Base-by-base conservation (phyloP, 1,284 basidiomycete genomes). In the Sanghuangporus sanghuang region DNA sequence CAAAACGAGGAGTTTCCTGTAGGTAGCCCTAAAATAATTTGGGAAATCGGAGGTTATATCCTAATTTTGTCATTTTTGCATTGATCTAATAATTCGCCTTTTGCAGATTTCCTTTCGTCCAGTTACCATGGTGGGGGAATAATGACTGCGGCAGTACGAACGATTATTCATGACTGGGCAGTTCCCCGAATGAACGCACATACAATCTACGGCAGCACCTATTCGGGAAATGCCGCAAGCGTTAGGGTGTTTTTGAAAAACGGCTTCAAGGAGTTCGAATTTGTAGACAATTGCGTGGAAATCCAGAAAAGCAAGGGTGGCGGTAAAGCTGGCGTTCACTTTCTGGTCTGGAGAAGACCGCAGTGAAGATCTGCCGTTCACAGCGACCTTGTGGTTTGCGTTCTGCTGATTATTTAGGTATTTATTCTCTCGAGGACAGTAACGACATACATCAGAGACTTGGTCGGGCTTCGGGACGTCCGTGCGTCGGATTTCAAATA, bases 61-160 rank as follows among this genome's bases (percentile, higher is more conserved):
- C 44, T n/a, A n/a, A 18, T 1, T 32, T 44, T 32, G 23, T n/a
- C 23, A 12, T 53, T 21, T 39, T 8, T 12, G 42, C 5, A 27
- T 27, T 32, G 21, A 2, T 53, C 36, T 23, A 52, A 32, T 38
- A 40, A 53, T 4, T 36, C 14, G 23, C 8, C 2, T 23, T 4
- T n/a, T 12, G 6, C 35, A 74, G 73, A 72, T 62, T 74, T 73
- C 54, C 66, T 74, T 8, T 61, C 67, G 14, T 68, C 73, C 11
- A 68, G 65, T 16, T 68, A 73, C 63, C 73, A 74, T 57, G 68
- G 69, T 0, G 66, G 68, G 58, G 73, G 73, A 9, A 73, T 75
- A 39, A 75, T 73, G 72, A 70, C 68, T 18, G 66, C 67, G 9
- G 72, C 67, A 6, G 46, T 75, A 9, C 63, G 55, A 5, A 67